Base-by-base conservation (phyloP, 768 basidiomycete species). In the Suillus subaureus region DNA sequence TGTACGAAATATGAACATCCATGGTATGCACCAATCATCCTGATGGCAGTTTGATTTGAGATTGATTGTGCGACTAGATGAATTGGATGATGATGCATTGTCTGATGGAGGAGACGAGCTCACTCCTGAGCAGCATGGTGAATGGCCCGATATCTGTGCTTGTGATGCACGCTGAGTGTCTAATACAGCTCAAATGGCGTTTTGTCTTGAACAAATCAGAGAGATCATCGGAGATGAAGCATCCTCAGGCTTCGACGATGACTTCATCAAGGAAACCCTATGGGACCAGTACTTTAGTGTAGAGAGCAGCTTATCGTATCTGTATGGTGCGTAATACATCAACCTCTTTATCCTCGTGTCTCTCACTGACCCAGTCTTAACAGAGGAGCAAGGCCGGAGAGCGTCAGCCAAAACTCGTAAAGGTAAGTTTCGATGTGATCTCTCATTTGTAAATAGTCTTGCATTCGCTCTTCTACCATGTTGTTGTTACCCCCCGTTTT, bases 201-300 rank as follows among this genome's bases (percentile, higher is more conserved):
- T 88, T 39, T 91, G 88, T 16, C 71, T 96, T 52, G 89, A 89
- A 28, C 81, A 86, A 69, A 87, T 97, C 23, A 83, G 89, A 61
- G 77, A 81, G 28, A 75, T 92, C 21, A 78, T 99, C 35, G 95
- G 94, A 7, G 77, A 83, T 61, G 86, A 87, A 72, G 83, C 83
- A 18, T 71, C 82, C 31, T 89, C 89, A 39, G 91, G 88, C 8
- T 78, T 97, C 54, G 82, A 90, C 51, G 93, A 97, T 74, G 77
- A 81, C 40, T 83, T 88, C 61, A 91, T 99, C 73, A 86, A 85
- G 72, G 91, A 94, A 67, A 82, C 85, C 0, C 80, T 99, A 55
- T 99, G 95, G 91, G 88, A 99, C 71, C 87, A 81, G 71, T 92
- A 92, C 76, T 98, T 97, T 70, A 89, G 97, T 72, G 83, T 91